Base-by-base conservation (phyloP, 2,329 filamentous ascomycete genomes). In the Paecilomyces niveus region DNA sequence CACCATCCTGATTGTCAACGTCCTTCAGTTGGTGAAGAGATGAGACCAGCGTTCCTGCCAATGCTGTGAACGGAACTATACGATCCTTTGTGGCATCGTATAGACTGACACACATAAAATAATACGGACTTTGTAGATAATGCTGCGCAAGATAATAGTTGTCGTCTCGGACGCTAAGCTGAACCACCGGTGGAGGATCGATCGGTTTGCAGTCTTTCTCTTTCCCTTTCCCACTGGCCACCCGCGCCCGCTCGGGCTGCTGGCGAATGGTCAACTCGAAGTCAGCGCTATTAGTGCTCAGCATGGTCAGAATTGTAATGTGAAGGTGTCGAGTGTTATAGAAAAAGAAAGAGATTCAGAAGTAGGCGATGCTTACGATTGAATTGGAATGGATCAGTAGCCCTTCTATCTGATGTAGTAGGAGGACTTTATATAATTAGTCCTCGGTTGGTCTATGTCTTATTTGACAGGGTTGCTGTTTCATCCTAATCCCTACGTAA, bases 121-220 rank as follows among this genome's bases (percentile, higher is more conserved):
- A 80, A 67, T 86, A 86, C 3, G 85, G 85, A 63, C 83, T 87
- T 70, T 86, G 83, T 39, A 87, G 77, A 70, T 81, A 87, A 63
- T 85, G 80, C 84, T 89, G 78, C 74, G 83, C 74, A 18, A 81
- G 79, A 69, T 85, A 84, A 31, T 69, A 70, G 29, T 69, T 70
- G 24, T 72, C 69, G 52, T 74, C 70, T 54, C 72, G 74, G 59
- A 86, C 83, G 72, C 75, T 74, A 52, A 96, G 81, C 75, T 93
- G 86, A 52, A 96, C 79, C 65, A 96, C 89, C 50, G 91, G 91
- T 10, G 91, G 91, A 55, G 76, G 91, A 71, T 96, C 91, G 67
- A 96, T 85, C 6, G 91, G 90, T 73, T 95, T 95, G 64, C 91
- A 87, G 68, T 90, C 83, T 79, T 91, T 91, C 69, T 90, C 83